Conservation (phyloP, 1,284 basidiomycete species). For the Pyrrhoderma lamaoense region DNA sequence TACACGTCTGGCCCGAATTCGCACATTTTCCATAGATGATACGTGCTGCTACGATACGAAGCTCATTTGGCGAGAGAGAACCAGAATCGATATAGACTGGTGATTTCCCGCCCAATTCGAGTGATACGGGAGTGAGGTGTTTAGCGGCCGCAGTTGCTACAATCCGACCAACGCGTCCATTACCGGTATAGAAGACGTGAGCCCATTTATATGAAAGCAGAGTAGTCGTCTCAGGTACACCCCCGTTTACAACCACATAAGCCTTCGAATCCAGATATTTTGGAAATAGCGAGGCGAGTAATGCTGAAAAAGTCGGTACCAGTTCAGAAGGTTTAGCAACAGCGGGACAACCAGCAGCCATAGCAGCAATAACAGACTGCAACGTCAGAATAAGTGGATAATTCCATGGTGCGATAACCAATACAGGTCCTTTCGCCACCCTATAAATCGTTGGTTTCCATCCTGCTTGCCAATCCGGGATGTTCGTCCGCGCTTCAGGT, state of each 20-base stretch:
- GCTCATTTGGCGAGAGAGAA: constrained; percentile 25
- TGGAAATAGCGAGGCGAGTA: constrained; percentile 39
- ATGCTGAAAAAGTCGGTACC: constrained; percentile 34
- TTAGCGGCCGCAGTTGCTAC: constrained; percentile 63
- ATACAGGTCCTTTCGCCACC: constrained; percentile 34
- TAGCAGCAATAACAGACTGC: constrained; percentile 34
- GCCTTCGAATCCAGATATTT: constrained; percentile 39
- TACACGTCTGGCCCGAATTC: constrained; percentile 38
- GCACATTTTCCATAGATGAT: constrained; percentile 43
- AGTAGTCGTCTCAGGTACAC: constrained; percentile 35
- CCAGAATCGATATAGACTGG: constrained; percentile 40
- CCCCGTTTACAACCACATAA: constrained; percentile 37
- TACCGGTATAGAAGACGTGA: constrained; percentile 27
- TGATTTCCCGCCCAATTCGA: constrained; percentile 53
- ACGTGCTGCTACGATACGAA: constrained; percentile 27
- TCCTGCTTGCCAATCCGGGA: constrained; percentile 28
- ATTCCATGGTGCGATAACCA: constrained; percentile 34
- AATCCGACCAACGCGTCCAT: constrained; percentile 55
- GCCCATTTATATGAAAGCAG: constrained; percentile 12
- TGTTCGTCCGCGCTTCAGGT: constrained; percentile 31
- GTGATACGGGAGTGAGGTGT: constrained; percentile 64
- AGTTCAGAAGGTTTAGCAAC: constrained; percentile 45
- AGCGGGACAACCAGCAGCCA: constrained; percentile 39
- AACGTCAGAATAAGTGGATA: constrained; percentile 36
- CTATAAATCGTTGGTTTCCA: constrained; percentile 31